Conservation (phyloP, 768 basidiomycete genomes). For the Panaeolus papilionaceus region DNA sequence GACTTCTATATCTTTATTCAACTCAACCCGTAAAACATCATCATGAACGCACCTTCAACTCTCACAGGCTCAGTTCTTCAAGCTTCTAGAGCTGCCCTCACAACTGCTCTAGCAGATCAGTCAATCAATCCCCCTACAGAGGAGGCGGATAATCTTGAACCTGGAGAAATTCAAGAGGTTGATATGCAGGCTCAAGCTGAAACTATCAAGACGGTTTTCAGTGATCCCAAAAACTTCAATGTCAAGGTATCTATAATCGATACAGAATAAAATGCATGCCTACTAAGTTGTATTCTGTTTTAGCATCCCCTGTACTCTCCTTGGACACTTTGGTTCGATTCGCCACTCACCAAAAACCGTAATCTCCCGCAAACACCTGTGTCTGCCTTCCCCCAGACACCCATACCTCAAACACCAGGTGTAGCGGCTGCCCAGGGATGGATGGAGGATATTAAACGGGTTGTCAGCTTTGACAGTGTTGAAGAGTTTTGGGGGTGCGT, state of each 20-base stretch:
- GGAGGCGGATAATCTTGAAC: constrained; percentile 56
- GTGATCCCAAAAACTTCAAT: constrained; percentile 91
- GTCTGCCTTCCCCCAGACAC: constrained; percentile 79
- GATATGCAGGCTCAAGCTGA: constrained; percentile 87
- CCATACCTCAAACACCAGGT: constrained; percentile 75
- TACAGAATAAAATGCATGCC: neutral
- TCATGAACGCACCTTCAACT: constrained; percentile 50
- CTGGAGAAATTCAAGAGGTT: constrained; percentile 87
- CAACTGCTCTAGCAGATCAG: constrained; percentile 63
- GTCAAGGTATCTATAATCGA: constrained; percentile 73
- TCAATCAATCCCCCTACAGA: constrained; percentile 35
- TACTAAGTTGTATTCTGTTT: constrained; percentile 1
- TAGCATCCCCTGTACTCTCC: constrained; percentile 94
- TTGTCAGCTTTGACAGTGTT: constrained; percentile 94
- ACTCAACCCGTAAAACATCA: constrained; percentile 26
- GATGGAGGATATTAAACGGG: constrained; percentile 99
- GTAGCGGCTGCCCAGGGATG: constrained; percentile 80
- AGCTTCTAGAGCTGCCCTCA: constrained; percentile 80
- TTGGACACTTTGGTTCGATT: constrained; percentile 99
- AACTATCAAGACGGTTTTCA: constrained; percentile 91
- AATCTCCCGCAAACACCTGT: constrained; percentile 86
- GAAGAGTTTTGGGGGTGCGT: constrained; percentile 99
- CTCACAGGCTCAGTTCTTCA: constrained; percentile 73
- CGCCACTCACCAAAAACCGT: constrained; percentile 88
- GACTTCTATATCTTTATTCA: constrained; percentile 22